Conservation (phyloP, 1,284 basidiomycete species). For the Ceratobasidium papillatum region DNA sequence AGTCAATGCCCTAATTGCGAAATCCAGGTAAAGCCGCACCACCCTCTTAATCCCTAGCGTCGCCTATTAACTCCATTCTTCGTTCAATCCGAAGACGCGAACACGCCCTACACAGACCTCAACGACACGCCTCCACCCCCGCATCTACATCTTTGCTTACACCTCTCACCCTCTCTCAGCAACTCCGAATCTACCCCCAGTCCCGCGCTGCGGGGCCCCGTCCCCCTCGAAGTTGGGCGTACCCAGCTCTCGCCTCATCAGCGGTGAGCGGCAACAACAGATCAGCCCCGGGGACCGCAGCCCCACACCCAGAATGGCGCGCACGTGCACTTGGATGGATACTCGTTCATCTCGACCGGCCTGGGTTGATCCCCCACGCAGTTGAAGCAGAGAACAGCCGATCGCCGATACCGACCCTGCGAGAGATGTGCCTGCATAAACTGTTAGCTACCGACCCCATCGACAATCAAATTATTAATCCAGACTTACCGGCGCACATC, state of each 20-base stretch:
- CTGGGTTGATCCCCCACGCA: slow-evolving; percentile 32
- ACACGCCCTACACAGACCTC: slow-evolving; percentile 19
- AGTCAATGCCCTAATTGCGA: slow-evolving; percentile 15
- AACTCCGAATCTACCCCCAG: slow-evolving; percentile 16
- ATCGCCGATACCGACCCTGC: slow-evolving; percentile 25
- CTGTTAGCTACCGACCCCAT: not conserved
- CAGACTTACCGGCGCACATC: slow-evolving; percentile 26
- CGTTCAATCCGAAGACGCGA: slow-evolving; percentile 7
- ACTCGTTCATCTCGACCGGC: slow-evolving; percentile 11
- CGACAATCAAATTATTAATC: slow-evolving; percentile 10
- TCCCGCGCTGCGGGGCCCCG: slow-evolving; percentile 25
- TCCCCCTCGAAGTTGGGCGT: slow-evolving; percentile 32
- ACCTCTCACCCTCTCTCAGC: slow-evolving; percentile 16
- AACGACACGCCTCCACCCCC: slow-evolving; percentile 10
- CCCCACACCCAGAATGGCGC: slow-evolving; percentile 24
- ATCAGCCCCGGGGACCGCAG: not conserved
- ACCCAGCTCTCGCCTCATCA: slow-evolving; percentile 4
- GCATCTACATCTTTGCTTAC: slow-evolving; percentile 5
- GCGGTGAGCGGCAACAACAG: not conserved
- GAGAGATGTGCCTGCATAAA: slow-evolving; percentile 28
- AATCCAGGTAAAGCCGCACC: slow-evolving; percentile 15
- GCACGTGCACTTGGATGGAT: slow-evolving; percentile 26
- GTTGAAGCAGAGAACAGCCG: not conserved
- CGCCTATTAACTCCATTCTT: not conserved
- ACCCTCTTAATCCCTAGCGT: not conserved